Evolutionary conservation across 257 asterid species (phyloP).

Genomic region (Ophiorrhiza pumila): DNA sequence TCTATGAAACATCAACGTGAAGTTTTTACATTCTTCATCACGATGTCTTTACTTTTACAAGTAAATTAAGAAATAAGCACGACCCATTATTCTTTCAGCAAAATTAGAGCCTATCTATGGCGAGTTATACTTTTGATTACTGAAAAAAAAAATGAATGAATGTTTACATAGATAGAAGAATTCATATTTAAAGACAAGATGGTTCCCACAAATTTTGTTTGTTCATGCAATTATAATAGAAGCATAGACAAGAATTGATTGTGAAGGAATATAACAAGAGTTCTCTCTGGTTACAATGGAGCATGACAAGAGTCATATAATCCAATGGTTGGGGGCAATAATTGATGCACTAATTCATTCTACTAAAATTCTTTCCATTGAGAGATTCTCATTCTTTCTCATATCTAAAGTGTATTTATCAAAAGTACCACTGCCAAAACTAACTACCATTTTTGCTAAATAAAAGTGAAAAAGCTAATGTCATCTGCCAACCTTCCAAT

Average conservation of each 20-base stretch:
- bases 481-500: neutral
- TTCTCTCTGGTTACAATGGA: neutral
- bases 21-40: too few species aligned
- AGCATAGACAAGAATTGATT: neutral
- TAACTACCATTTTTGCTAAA: neutral
- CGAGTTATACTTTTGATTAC: too few species aligned
- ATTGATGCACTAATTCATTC: neutral
- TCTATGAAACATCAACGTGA: neutral
- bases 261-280: neutral
- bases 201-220: neutral
- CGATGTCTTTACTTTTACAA: neutral
- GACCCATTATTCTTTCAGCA: too few species aligned
- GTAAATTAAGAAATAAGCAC: too few species aligned
- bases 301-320: neutral
- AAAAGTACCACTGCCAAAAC: conserved; percentile 12
- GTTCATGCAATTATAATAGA: neutral
- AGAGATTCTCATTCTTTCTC: neutral
- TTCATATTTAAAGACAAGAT: neutral
- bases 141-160: too few species aligned
- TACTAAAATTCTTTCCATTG: neutral
- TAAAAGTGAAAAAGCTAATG: conserved; percentile 12
- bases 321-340: neutral
- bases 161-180: neutral
- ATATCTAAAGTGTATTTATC: conserved; percentile 1
- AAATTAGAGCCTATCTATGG: too few species aligned